Evolutionary conservation across 2,329 filamentous ascomycete species (phyloP).

Genomic region (Knoxdaviesia proteae): DNA sequence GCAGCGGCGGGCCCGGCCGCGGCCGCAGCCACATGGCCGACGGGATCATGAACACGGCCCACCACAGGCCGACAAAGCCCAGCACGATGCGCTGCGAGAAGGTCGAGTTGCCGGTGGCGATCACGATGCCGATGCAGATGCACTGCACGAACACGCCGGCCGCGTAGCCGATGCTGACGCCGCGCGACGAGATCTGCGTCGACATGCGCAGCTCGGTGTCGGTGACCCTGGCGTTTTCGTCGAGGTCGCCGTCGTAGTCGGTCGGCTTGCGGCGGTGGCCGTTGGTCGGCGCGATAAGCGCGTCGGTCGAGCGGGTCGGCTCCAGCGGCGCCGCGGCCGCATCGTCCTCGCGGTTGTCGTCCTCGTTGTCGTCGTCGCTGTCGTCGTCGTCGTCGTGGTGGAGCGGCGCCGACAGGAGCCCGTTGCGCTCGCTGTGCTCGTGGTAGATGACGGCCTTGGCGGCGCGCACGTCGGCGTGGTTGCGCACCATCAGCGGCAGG

Average conservation of each 20-base stretch:
- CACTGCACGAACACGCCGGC: constrained; percentile 73
- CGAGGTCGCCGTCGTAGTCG: not conserved
- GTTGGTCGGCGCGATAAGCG: no score
- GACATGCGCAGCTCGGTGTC: constrained; percentile 57
- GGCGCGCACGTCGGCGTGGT: constrained; percentile 38
- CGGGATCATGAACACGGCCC: constrained; percentile 78
- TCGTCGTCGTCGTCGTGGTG: not conserved
- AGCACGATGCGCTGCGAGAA: constrained; percentile 75
- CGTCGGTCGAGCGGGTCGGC: not conserved
- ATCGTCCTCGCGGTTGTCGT: not conserved
- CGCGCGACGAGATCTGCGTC: constrained; percentile 76
- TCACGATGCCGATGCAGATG: constrained; percentile 55
- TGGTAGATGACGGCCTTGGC: not conserved
- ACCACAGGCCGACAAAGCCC: constrained; percentile 77
- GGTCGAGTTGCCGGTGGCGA: constrained; percentile 52
- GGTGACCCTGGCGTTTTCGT: constrained; percentile 20
- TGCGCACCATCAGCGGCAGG: constrained; percentile 69
- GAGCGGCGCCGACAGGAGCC: not conserved
- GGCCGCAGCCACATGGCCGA: constrained; percentile 72
- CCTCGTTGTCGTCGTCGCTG: not conserved
- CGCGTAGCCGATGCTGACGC: constrained; percentile 84
- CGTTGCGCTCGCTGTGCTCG: no score
- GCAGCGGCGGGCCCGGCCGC: constrained; percentile 68
- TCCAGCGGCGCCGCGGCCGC: not conserved
- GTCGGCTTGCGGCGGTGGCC: not conserved